Percentiles rank a stretch among this genome's conserved stretches.
phyloP scores from a whole-genome alignment of 2,329 filamentous ascomycete genomes.

The Diplodia sapinea region DNA sequence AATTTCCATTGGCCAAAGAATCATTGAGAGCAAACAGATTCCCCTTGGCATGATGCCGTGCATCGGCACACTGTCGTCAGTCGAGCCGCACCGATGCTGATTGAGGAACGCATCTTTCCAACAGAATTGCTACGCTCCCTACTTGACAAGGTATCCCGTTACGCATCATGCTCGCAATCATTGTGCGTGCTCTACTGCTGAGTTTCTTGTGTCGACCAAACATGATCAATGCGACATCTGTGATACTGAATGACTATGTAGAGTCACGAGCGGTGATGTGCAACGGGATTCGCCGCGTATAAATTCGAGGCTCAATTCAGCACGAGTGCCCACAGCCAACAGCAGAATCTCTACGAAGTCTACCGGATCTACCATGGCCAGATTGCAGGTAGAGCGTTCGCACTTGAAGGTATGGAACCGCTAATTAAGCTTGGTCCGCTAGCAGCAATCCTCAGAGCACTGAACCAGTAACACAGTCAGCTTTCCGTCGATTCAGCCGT shows the following conservation, averaged over 20 bases:
- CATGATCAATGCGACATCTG: background rate
- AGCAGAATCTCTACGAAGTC: background rate
- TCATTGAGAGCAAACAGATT: background rate
- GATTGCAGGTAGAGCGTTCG: slow-evolving; percentile 2
- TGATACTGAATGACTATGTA: background rate
- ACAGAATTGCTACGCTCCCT: background rate
- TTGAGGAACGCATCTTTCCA: background rate
- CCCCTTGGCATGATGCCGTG: background rate
- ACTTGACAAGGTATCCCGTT: background rate
- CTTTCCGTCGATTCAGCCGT: background rate
- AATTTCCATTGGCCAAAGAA: background rate
- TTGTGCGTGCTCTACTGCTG: background rate
- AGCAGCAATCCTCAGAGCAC: background rate
- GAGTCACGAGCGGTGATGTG: background rate
- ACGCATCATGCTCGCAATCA: background rate
- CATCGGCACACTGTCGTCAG: background rate
- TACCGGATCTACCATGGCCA: background rate
- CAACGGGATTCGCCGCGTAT: background rate
- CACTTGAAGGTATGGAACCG: slow-evolving; percentile 1
- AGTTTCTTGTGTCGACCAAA: background rate
- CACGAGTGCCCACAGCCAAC: background rate
- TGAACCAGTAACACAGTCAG: background rate
- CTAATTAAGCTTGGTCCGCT: background rate
- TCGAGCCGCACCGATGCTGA: background rate
- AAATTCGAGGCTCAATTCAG: background rate